Evolutionary conservation across 2,329 filamentous ascomycete species (phyloP), one percentile per base, ranked within the genome.

Genomic region (Pseudocercospora vitis): DNA sequence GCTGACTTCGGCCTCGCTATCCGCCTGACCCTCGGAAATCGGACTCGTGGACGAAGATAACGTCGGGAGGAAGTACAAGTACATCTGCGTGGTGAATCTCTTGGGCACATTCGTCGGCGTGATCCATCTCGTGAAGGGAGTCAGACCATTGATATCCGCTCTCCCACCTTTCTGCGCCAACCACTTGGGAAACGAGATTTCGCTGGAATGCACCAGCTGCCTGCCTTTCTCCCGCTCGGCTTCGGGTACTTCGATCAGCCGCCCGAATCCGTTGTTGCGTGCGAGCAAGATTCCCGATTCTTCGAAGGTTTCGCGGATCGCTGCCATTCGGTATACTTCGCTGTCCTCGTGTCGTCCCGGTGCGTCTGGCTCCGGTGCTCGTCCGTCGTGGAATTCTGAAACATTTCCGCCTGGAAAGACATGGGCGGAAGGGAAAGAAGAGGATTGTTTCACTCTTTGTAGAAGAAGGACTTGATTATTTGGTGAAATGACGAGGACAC

Each of bases 61-160:
- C 1, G 67, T 64, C 0, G 91, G 91, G 2, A 96, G 79, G 71
- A 95, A 86, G 72, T 96, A 96, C 8, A 97, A 71, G 73, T 97
- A 99, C 92, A 97, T 97, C 69, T 96, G 91, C 0, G 92, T 96
- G 0, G 88, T 89, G 74, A 95, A 99, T 40, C 94, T 82, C 63
- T 86, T 89, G 0, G 84, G 81, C 1, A 86, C 75, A 57, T 81
- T 83, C 0, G 77, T 72, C 0, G 92, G 92, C 2, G 94, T 97
- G 52, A 97, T 80, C 94, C 94, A 97, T 50, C 89, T 83, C 0
- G 91, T 96, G 67, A 95, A 96, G 0, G 91, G 90, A 6, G 89
- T 75, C 2, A 96, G 74, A 31, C 78, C 76, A 1, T 85, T 85
- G 49, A 79, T 79, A 69, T 95, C 90, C 3, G 85, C 74, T 8